Evolutionary conservation across 306 rosid species (phyloP).

Genomic region (Vigna unguiculata): DNA sequence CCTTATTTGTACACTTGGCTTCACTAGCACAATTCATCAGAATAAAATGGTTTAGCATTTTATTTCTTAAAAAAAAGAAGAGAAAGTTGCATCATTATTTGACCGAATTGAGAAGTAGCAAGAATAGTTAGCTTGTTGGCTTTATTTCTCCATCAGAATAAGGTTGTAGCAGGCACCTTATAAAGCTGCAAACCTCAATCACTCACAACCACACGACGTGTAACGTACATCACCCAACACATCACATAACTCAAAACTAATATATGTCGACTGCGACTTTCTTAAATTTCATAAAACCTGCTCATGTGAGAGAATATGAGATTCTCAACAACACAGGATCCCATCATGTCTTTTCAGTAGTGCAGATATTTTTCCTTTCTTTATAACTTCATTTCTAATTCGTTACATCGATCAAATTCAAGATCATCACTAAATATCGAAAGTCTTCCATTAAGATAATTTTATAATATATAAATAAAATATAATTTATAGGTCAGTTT

Average conservation of each 20-base stretch:
- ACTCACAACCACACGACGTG: constrained; percentile 14
- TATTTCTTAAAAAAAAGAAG: not conserved
- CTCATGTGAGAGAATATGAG: no score
- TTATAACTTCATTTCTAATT: no score
- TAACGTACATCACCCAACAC: constrained; percentile 32
- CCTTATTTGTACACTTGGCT: not conserved
- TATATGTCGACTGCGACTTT: not conserved
- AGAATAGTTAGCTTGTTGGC: constrained; percentile 10
- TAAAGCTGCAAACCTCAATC: not conserved
- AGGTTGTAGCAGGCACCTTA: constrained; percentile 21
- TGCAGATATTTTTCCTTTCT: no score
- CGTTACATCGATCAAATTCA: no score
- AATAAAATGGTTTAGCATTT: not conserved
- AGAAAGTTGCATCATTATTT: not conserved
- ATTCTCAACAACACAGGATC: no score
- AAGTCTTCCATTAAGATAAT: no score
- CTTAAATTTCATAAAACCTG: no score
- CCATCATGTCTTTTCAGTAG: no score
- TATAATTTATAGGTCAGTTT: no score
- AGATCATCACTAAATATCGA: no score
- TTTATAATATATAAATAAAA: no score
- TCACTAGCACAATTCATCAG: not conserved
- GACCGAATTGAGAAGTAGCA: not conserved
- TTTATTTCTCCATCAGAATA: constrained; percentile 28
- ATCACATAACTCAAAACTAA: not conserved